Conservation (phyloP, 345 rosid genomes). For the Arabidopsis suecica region DNA sequence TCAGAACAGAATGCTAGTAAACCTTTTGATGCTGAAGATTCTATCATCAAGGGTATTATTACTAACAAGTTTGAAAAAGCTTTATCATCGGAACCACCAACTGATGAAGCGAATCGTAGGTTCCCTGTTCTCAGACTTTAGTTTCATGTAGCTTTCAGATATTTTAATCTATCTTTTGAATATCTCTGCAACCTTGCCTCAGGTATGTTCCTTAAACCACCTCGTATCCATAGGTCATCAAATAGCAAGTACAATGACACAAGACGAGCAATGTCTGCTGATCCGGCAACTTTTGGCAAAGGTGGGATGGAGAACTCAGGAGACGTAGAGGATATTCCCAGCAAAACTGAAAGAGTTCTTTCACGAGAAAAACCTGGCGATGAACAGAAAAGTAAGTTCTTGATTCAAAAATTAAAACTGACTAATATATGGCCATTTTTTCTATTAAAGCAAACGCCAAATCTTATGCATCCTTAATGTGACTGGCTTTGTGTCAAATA, state of each 20-base stretch:
- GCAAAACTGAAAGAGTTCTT: conserved; percentile 48
- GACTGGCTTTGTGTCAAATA: no score
- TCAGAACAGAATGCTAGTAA: conserved; percentile 50
- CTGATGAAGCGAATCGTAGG: conserved; percentile 61
- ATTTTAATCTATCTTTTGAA: neutral
- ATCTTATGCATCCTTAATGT: no score
- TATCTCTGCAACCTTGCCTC: conserved; percentile 39
- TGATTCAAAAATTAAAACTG: no score
- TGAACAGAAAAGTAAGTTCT: conserved; percentile 58
- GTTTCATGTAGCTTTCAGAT: conserved; percentile 6
- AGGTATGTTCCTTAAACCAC: conserved; percentile 83
- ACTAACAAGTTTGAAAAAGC: conserved; percentile 52
- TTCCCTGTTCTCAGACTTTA: conserved; percentile 23
- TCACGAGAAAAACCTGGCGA: conserved; percentile 51
- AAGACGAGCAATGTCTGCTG: conserved; percentile 53
- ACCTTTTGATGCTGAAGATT: conserved; percentile 51
- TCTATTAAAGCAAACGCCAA: no score
- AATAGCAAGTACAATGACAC: conserved; percentile 53
- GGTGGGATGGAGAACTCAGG: conserved; percentile 43
- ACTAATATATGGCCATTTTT: no score
- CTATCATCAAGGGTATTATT: conserved; percentile 47
- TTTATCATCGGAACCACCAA: conserved; percentile 50
- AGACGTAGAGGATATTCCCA: conserved; percentile 28
- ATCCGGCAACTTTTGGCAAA: conserved; percentile 49
- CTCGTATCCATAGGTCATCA: conserved; percentile 62